Base-by-base conservation (phyloP, 805 yeast species). In the Scheffersomyces spartinae region DNA sequence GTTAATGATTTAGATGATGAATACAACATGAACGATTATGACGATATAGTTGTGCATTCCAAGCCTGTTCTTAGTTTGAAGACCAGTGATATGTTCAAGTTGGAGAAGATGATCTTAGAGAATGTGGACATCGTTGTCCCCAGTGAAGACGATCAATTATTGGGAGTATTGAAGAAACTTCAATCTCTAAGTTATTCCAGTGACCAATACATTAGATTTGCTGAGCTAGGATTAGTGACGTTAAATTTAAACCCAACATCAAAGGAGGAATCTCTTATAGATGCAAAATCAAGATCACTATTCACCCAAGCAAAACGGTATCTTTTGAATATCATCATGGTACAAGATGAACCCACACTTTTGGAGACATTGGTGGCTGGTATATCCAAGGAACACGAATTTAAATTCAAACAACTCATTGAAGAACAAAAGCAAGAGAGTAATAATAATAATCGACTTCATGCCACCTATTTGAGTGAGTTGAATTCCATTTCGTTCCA, bases 241-340 rank as follows among this genome's bases (percentile, higher is more conserved):
- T 54, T 82, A 26, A 69, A 64, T 27, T 55, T 82, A 34, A 75
- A 76, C 43, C 68, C 69, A 3, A 48, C 61, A 4, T 50, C 65
- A 1, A 59, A 59, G 33, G 64, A 66, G 26, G 61, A 55, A 13
- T 55, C 65, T 5, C 38, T 64, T 12, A 59, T 59, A 5, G 82
- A 78, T 26, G 66, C 74, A 2, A 75, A 73, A 40, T 50, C 65
- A 19, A 68, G 67, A 26, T 56, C 78, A 5, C 51, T 82, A 16
- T 57, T 77, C 40, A 66, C 83, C 27, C 85, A 83, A 42, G 84
- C 80, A 1, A 88, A 88, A 47, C 61, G 94, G 34, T 78, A 85
- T 37, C 55, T 86, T n/a, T 53, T 79, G 9, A 84, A 84, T 43
- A 72, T 88, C 41, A 71, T 86, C 34, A 74, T 85, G 36, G 81